Conservation (phyloP, 2,329 filamentous ascomycete species). For the Aspergillus sp. region DNA sequence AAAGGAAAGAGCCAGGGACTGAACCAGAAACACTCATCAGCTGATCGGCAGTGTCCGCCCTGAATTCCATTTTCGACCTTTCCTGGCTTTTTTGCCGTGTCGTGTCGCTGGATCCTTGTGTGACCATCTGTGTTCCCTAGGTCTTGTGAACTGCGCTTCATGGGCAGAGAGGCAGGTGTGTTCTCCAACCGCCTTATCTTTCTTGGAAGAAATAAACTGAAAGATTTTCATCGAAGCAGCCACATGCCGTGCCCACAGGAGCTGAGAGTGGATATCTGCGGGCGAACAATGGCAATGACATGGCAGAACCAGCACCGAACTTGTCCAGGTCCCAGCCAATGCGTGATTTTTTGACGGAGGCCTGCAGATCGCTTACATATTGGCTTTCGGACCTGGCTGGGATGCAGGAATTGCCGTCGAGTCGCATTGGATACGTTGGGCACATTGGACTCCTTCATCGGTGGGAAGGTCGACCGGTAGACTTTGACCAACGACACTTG, state of each 20-base stretch:
- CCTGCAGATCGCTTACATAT: slow-evolving; percentile 24
- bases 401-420: slow-evolving; percentile 5
- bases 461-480: not conserved
- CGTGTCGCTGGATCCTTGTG: slow-evolving; percentile 5
- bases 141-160: not conserved
- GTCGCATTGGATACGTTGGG: slow-evolving; percentile 4
- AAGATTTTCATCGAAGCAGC: not conserved
- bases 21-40: not conserved
- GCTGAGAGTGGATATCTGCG: not conserved
- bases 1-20: too few relatives aligned
- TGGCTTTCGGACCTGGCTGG: slow-evolving; percentile 6
- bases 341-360: slow-evolving; percentile 30
- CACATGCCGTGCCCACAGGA: not conserved
- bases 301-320: slow-evolving; percentile 3
- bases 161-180: too few relatives aligned
- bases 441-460: not conserved
- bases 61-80: not conserved
- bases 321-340: slow-evolving; percentile 21
- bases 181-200: not conserved
- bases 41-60: not conserved
- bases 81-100: not conserved
- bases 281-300: slow-evolving; percentile 7
- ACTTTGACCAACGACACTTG: not conserved
- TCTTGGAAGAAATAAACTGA: not conserved
- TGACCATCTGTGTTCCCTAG: slow-evolving; percentile 1